Evolutionary conservation across 2,329 filamentous ascomycete species (phyloP), one percentile per base, ranked within the genome.

Genomic region (Sporothrix mexicana): DNA sequence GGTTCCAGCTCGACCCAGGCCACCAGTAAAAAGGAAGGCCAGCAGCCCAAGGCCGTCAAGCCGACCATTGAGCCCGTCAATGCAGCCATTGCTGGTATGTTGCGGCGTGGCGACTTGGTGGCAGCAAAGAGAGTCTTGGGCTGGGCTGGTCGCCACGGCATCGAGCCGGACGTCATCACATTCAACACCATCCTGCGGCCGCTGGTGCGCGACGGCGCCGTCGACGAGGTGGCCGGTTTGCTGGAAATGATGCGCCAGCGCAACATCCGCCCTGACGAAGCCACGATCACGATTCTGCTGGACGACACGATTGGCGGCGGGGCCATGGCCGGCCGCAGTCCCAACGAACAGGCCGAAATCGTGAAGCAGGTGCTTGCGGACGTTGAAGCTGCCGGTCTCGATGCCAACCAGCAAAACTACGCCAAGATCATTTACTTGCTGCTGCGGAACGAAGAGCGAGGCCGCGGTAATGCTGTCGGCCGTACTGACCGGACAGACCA

Each of bases 261-360:
- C 17, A 84, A 84, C 2, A 80, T 93, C 41, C 76, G 84, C 43
- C 87, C 90, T 0, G 89, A 94, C 79, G 83, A 85, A n/a, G 87
- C 86, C 6, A 96, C 93, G 0, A 93, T 93, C 80, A 92, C 90
- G 25, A 88, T 93, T 74, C 85, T 96, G 72, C 83, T 96, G 8
- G 89, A 92, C 57, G 87, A 86, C 77, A 80, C 88, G 82, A 88
- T 75, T 23, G 75, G 74, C 77, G 78, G 82, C 74, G 78, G 82
- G 74, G 76, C 80, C 55, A 80, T 88, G 57, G 77, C 81, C 17
- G 61, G 67, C n/a, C 53, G 62, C 57, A 30, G n/a, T n/a, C 43
- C 72, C 2, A 49, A 43, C 12, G 61, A 66, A 67, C 74, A 72
- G 72, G 69, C 57, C 12, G 71, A 73, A 36, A 30, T 53, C 20